Evolutionary conservation across 148 eudicot species (phyloP).

Genomic region (Camellia lanceoleosa): DNA sequence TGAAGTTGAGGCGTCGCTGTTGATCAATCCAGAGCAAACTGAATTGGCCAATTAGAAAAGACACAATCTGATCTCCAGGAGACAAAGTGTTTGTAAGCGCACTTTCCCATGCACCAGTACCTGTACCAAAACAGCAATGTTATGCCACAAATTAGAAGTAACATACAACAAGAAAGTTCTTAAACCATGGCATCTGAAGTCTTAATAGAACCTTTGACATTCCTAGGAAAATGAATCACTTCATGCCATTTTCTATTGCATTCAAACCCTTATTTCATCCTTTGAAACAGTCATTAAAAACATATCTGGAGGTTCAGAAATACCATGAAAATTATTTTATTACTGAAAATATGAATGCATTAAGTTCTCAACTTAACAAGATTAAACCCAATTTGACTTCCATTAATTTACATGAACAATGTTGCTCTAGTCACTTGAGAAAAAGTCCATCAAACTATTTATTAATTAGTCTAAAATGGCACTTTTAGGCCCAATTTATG

Average conservation of each 20-base stretch:
- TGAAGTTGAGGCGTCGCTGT: slow-evolving; percentile 86
- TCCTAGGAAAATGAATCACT: neutral
- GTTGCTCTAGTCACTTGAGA: neutral
- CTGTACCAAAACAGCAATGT: slow-evolving; percentile 26
- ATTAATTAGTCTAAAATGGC: neutral
- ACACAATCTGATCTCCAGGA: slow-evolving; percentile 79
- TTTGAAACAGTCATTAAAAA: neutral
- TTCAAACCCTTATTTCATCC: too few relatives aligned
- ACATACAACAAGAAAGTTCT: neutral
- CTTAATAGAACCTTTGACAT: slow-evolving; percentile 1
- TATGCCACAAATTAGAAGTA: neutral
- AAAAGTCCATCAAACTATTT: neutral
- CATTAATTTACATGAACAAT: too few relatives aligned
- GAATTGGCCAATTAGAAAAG: slow-evolving; percentile 95
- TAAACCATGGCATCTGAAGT: neutral
- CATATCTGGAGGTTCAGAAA: neutral
- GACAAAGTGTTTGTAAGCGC: slow-evolving; percentile 95
- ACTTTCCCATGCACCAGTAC: slow-evolving; percentile 99
- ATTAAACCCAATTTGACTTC: too few relatives aligned
- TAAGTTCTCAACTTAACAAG: too few relatives aligned
- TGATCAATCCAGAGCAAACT: slow-evolving; percentile 99
- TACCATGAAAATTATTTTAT: neutral
- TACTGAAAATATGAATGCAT: too few relatives aligned
- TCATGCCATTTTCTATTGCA: too few relatives aligned
- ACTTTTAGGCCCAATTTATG: too few relatives aligned